Base-by-base conservation (phyloP, 495 filamentous ascomycete genomes). In the Extremus antarcticus region DNA sequence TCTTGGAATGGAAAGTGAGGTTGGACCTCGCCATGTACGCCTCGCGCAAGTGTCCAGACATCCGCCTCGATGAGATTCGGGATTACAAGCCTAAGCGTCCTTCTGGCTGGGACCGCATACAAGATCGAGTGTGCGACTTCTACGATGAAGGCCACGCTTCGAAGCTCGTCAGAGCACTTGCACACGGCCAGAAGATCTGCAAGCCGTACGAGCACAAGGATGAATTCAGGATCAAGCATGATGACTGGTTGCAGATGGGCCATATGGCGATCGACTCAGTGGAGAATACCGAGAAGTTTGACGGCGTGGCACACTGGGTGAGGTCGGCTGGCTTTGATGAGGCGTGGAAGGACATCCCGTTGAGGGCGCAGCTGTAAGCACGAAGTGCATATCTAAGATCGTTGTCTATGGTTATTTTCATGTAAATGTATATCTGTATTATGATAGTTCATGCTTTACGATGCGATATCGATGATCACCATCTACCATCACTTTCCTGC, bases 121-220 rank as follows among this genome's bases (percentile, higher is more conserved):
- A 87, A 47, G 61, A 74, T 10, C 71, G 80, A 3, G 70, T 83
- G 10, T 70, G 73, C 38, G 54, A 56, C 17, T 72, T 80, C 39
- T 61, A 73, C 0, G 90, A 95, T 60, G 88, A 94, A 66, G 88
- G 90, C 0, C 90, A 96, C 67, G 66, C 79, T 22, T 68, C 78
- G 48, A 95, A 96, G 68, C 65, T 92, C 3, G 73, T 80, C 19
- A 70, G 90, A 25, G 86, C 88, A 2, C 60, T 89, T 13, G 74
- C 71, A 21, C 65, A 82, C 62, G 85, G 74, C 0, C 69, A 83
- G 66, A 60, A 64, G 25, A 61, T 78, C 13, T 79, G 74, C 55
- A 54, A 61, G 63, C 54, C 56, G 25, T 76, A 71, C 54, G 72
- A 80, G 47, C 65, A 73, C 38, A 74, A 66, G 49, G 70, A 66